Conservation (phyloP, 139 green algal genomes). For the Chlamydomonas applanata region DNA sequence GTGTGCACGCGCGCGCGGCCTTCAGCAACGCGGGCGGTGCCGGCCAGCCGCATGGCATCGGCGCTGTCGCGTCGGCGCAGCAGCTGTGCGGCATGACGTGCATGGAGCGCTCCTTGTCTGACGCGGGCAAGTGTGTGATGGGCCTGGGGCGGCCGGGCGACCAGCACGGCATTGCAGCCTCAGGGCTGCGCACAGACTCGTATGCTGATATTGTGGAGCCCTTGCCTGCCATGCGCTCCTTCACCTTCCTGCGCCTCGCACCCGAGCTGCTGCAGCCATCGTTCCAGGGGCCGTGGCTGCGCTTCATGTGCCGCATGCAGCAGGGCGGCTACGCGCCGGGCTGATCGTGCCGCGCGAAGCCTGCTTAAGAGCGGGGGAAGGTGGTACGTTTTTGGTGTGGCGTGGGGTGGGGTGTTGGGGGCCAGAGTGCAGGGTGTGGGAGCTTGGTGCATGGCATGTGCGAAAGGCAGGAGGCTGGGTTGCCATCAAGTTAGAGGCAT, state of each 20-base stretch:
- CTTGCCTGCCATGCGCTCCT: conserved; percentile 72
- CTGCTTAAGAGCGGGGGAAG: too few relatives aligned
- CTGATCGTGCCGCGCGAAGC: too few relatives aligned
- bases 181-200: conserved; percentile 13
- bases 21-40: background rate
- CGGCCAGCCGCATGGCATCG: background rate
- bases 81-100: too few relatives aligned
- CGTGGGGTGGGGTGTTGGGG: too few relatives aligned
- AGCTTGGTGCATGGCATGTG: too few relatives aligned
- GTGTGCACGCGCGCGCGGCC: too few relatives aligned
- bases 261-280: conserved; percentile 68
- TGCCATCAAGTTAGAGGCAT: too few relatives aligned
- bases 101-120: conserved; percentile 4
- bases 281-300: conserved; percentile 55
- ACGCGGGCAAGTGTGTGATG: conserved; percentile 2
- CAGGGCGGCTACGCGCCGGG: background rate
- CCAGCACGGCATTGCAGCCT: conserved; percentile 4
- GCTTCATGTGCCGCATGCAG: conserved; percentile 62
- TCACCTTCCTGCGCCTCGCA: conserved; percentile 83
- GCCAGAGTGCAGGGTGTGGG: too few relatives aligned
- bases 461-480: too few relatives aligned
- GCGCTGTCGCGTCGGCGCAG: background rate
- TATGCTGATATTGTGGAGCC: conserved; percentile 23
- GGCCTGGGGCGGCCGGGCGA: background rate
- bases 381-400: too few relatives aligned